These are phyloP conservation scores for Saccharomycopsis babjevae DNA, from an alignment of 805 yeast genomes.

Conservation along the genomic window DNA sequence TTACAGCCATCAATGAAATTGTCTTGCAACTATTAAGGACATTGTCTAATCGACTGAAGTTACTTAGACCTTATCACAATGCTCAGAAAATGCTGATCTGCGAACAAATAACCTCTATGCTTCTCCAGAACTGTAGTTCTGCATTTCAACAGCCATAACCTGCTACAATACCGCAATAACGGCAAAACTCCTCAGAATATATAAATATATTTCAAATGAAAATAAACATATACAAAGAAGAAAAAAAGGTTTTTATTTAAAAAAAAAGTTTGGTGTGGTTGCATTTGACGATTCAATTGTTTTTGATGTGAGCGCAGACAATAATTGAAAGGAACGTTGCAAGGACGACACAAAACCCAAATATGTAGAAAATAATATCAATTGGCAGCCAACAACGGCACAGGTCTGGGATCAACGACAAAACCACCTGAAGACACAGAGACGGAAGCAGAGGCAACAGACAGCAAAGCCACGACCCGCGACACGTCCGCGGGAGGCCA, in stretches of 20 bases:
- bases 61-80: too few relatives aligned
- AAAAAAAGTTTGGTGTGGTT: neutral
- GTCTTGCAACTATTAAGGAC: too few relatives aligned
- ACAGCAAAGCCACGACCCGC: neutral
- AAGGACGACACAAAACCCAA: slow-evolving; percentile 1
- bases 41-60: too few relatives aligned
- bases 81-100: too few relatives aligned
- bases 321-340: neutral
- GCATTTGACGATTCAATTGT: neutral
- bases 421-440: neutral
- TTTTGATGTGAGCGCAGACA: neutral
- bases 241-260: neutral
- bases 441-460: neutral
- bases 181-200: neutral
- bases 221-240: neutral
- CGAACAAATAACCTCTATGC: too few relatives aligned
- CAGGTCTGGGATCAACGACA: neutral
- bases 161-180: neutral
- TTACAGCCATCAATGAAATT: too few relatives aligned
- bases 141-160: too few relatives aligned
- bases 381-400: neutral
- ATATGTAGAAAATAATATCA: neutral
- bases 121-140: too few relatives aligned
- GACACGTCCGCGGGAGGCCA: too few relatives aligned
- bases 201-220: neutral